Evolutionary conservation across 345 rosid genomes (phyloP).

Genomic region (Eucalyptus tenuipes): DNA sequence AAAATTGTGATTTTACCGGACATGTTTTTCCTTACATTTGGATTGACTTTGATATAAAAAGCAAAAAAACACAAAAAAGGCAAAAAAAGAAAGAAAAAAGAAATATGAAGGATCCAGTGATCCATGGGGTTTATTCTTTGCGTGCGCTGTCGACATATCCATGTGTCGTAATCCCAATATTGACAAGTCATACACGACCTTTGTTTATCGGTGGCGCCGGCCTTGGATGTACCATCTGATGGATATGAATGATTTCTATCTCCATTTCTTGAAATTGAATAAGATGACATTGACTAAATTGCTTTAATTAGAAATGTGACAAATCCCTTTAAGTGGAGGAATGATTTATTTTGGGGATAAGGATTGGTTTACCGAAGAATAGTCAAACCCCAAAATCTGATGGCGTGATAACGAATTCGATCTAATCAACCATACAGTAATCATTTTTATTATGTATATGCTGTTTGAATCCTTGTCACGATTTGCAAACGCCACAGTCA

Average conservation of each 20-base stretch:
- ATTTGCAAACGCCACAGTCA: neutral
- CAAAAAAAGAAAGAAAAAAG: fast-evolving
- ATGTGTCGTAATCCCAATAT: neutral
- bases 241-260: neutral
- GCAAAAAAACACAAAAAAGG: fast-evolving
- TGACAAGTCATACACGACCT: neutral
- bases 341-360: neutral
- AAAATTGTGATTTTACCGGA: neutral
- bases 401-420: neutral
- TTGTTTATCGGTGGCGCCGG: neutral
- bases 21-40: neutral
- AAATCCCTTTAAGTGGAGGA: neutral
- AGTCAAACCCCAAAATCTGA: neutral
- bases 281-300: neutral
- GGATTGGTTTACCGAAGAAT: neutral
- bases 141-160: neutral
- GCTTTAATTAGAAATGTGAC: neutral
- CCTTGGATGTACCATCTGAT: neutral
- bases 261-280: neutral
- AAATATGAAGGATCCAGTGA: neutral
- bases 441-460: neutral
- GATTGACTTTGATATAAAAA: neutral
- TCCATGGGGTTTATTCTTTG: neutral
- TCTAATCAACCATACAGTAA: neutral
- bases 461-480: neutral